Base-by-base conservation (phyloP, 495 filamentous ascomycete species). In the Penicillium robsamsonii region DNA sequence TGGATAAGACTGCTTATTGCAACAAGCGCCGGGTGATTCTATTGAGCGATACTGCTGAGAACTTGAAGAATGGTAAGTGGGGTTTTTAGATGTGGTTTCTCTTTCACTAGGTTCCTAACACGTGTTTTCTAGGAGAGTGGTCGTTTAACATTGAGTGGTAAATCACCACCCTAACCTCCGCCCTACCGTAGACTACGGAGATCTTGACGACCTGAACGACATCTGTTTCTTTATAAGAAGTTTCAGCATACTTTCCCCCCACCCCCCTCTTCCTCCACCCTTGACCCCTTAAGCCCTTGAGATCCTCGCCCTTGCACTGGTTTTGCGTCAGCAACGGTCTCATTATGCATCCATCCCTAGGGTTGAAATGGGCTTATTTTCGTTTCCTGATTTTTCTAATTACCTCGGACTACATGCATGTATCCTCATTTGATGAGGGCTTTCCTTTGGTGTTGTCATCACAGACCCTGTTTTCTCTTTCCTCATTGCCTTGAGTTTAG, bases 1-100 rank as follows among this genome's bases (percentile, higher is more conserved):
- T 98, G 84, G 92, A 98, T 65, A 97, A 96, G 79, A 98, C 94
- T 18, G 78, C 90, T 0, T 98, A 97, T 67, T 97, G 96, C 76
- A 96, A 87, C 65, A 93, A 92, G 69, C 83, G 94, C 40, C 81
- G 95, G 52, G 80, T 96, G 40, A 96, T 97, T 49, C 72, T 98
- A 15, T 75, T 98, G 43, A 87, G 88, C 46, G 91, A 96, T 60
- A 97, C 94, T 15, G 95, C 94, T 2, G 87, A 92, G 55, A 94
- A 93, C 65, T 76, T 98, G 46, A 90, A 88, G 61, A 84, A 87
- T 66, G 90, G 94, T 94, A 76, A 74, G 89, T 79, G 9, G 6
- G 31, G 6, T 17, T 20, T n/a, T 41, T 1, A 29, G 15, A 4
- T 31, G 0, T 31, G 3, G 10, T 6, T 15, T 22, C 27, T n/a